Evolutionary conservation across 257 asterid species (phyloP).

Genomic region (Nicotiana noctiflora): DNA sequence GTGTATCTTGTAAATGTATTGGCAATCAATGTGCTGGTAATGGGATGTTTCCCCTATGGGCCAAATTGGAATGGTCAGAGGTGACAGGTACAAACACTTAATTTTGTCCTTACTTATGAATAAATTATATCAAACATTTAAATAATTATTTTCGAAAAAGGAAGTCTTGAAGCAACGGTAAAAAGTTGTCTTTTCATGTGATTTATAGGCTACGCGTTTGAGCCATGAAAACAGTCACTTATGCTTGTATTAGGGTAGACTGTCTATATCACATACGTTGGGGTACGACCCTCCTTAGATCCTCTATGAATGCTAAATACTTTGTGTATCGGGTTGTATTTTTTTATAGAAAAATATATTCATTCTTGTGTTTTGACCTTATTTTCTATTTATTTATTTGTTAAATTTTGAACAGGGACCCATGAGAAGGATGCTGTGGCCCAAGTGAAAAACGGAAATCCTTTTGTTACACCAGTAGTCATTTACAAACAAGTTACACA

Average conservation of each 20-base stretch:
- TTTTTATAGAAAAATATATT: too few species aligned
- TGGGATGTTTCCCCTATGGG: neutral
- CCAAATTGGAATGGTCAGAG: neutral
- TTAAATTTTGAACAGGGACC: neutral
- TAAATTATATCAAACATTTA: neutral
- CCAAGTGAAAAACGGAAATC: neutral
- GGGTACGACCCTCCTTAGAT: too few species aligned
- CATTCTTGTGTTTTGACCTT: too few species aligned
- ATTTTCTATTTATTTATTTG: too few species aligned
- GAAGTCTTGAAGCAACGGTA: too few species aligned
- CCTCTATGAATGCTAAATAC: too few species aligned
- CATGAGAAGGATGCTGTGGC: neutral
- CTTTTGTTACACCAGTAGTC: neutral
- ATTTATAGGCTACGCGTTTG: too few species aligned
- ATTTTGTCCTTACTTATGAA: neutral
- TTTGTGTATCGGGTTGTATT: too few species aligned
- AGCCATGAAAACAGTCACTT: too few species aligned
- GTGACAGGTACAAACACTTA: neutral
- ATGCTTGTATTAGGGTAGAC: too few species aligned
- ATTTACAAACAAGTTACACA: neutral
- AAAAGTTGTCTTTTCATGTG: too few species aligned
- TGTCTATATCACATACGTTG: too few species aligned
- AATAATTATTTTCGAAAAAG: neutral
- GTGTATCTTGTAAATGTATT: neutral
- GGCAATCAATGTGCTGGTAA: neutral